Evolutionary conservation across 371 early-diverging fungal genomes (phyloP).

Genomic region (Mucor racemosus): DNA sequence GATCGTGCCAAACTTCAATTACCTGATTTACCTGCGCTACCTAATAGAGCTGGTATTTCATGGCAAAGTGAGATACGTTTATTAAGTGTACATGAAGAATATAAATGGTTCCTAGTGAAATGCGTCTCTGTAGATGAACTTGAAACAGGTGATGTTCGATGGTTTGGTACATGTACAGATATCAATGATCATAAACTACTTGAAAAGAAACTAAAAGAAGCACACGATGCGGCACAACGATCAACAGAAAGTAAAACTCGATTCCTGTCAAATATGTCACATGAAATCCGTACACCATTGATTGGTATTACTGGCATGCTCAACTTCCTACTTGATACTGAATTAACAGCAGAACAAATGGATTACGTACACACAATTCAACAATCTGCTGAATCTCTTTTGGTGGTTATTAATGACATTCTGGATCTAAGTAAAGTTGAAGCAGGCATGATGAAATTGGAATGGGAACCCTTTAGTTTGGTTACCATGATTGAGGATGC

Average conservation of each 20-base stretch:
- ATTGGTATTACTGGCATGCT: conserved; percentile 73
- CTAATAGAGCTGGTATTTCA: conserved; percentile 52
- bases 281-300: conserved; percentile 71
- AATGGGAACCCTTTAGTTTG: conserved; percentile 65
- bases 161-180: conserved; percentile 74
- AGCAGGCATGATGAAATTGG: conserved; percentile 75
- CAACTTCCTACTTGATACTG: conserved; percentile 66
- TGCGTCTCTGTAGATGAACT: conserved; percentile 65
- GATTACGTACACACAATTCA: conserved; percentile 72
- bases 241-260: conserved; percentile 74
- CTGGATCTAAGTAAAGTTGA: conserved; percentile 73
- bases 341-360: conserved; percentile 64
- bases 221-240: conserved; percentile 70
- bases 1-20: conserved; percentile 60
- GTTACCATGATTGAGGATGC: conserved; percentile 67
- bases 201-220: conserved; percentile 70
- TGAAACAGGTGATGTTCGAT: conserved; percentile 61
- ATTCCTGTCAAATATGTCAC: conserved; percentile 72
- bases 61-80: conserved; percentile 66
- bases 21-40: conserved; percentile 48
- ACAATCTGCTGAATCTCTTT: conserved; percentile 64
- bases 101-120: conserved; percentile 69
- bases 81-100: conserved; percentile 51
- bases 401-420: conserved; percentile 75
- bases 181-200: conserved; percentile 69